A percentile compares a stretch with the other conserved stretches of the same genome.
These are phyloP conservation scores for Steccherinum ochraceum DNA, from an alignment of 768 basidiomycete species.

Conservation along the genomic window DNA sequence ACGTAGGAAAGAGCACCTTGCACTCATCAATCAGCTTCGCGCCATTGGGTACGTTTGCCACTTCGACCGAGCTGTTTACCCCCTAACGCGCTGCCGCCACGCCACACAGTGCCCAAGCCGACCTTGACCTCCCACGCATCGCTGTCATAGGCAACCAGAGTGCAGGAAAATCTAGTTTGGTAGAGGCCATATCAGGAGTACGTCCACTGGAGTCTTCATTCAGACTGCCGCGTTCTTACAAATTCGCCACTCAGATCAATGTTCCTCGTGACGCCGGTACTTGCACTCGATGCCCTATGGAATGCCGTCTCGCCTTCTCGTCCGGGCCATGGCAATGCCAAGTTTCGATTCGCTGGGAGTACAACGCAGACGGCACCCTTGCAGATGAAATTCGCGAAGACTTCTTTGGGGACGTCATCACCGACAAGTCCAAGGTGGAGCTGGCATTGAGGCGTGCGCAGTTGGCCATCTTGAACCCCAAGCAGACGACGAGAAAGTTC, in stretches of 20 bases:
- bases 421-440: slow-evolving; percentile 40
- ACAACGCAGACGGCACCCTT: slow-evolving; percentile 24
- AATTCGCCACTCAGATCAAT: slow-evolving; percentile 13
- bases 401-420: slow-evolving; percentile 37
- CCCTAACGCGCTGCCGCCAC: not conserved
- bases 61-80: not conserved
- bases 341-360: slow-evolving; percentile 37
- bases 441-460: slow-evolving; percentile 53
- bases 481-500: slow-evolving; percentile 23
- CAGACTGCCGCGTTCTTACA: not conserved
- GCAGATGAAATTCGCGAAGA: slow-evolving; percentile 20
- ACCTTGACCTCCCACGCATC: slow-evolving; percentile 43
- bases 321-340: slow-evolving; percentile 26
- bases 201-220: not conserved
- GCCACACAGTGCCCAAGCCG: slow-evolving; percentile 37
- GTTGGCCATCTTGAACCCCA: slow-evolving; percentile 46
- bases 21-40: slow-evolving; percentile 12
- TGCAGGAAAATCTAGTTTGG: slow-evolving; percentile 41
- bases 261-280: slow-evolving; percentile 45
- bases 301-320: slow-evolving; percentile 24
- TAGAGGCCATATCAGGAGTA: slow-evolving; percentile 45
- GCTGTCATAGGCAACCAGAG: slow-evolving; percentile 49
- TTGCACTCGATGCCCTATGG: slow-evolving; percentile 36
- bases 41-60: slow-evolving; percentile 22
- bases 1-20: slow-evolving; percentile 9